phyloP scores from a whole-genome alignment of 257 asterid species.

The Paraleonurus japonicus region DNA sequence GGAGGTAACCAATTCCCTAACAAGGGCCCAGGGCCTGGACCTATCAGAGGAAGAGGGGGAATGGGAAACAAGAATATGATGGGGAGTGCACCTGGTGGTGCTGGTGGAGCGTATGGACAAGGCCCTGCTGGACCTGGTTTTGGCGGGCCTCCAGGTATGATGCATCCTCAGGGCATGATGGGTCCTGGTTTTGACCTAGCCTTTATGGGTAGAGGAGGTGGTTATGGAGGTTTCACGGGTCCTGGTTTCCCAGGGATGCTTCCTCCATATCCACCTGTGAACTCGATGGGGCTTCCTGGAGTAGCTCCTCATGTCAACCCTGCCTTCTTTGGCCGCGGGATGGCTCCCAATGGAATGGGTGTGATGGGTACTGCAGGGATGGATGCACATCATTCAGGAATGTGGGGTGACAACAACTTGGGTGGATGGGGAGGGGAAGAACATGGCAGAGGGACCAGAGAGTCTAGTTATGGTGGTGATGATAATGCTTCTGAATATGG shows the following conservation, averaged over 20 bases:
- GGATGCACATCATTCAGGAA: constrained; percentile 82
- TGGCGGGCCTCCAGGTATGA: constrained; percentile 68
- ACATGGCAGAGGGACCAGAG: constrained; percentile 81
- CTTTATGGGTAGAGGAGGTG: constrained; percentile 89
- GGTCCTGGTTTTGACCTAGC: constrained; percentile 92
- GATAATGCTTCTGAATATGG: constrained; percentile 84
- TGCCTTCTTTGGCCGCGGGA: constrained; percentile 89
- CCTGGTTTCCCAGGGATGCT: constrained; percentile 75
- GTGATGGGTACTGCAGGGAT: constrained; percentile 81
- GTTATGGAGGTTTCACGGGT: constrained; percentile 82
- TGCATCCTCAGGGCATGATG: constrained; percentile 94
- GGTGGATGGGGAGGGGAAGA: constrained; percentile 93
- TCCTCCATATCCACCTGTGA: constrained; percentile 74
- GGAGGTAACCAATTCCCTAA: constrained; percentile 64
- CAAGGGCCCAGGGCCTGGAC: constrained; percentile 71
- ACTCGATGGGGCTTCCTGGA: constrained; percentile 85
- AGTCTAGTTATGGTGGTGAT: constrained; percentile 90
- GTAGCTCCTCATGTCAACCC: constrained; percentile 99
- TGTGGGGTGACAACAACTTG: constrained; percentile 80
- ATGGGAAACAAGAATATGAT: constrained; percentile 51
- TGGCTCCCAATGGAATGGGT: constrained; percentile 87
- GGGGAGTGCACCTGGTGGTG: constrained; percentile 57
- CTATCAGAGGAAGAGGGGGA: constrained; percentile 62
- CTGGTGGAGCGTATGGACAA: constrained; percentile 52
- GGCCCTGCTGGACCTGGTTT: constrained; percentile 62